Percentiles rank a stretch among this genome's conserved stretches.
phyloP scores from a whole-genome alignment of 345 rosid genomes.

The Bruguiera parviflora region DNA sequence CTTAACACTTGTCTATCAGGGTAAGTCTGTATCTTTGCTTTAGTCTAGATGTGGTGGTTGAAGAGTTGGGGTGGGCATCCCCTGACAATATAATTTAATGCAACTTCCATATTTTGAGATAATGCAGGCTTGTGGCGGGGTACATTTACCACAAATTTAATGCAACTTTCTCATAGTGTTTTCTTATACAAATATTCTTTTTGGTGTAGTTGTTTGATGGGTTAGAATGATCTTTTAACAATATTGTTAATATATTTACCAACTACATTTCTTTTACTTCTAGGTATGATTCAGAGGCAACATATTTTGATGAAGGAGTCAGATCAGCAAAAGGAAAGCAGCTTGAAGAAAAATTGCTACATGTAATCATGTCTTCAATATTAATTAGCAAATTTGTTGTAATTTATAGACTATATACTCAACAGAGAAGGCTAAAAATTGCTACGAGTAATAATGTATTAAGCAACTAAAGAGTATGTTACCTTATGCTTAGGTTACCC shows the following conservation, averaged over 20 bases:
- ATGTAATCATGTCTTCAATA: slow-evolving; percentile 43
- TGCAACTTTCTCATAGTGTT: neutral
- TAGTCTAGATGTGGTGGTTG: too few relatives aligned
- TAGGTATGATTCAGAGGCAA: slow-evolving; percentile 82
- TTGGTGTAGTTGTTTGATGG: slow-evolving; percentile 4
- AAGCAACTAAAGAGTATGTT: too few relatives aligned
- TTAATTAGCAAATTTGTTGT: neutral
- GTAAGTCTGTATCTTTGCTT: slow-evolving; percentile 38
- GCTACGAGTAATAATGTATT: too few relatives aligned
- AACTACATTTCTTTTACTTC: slow-evolving; percentile 5
- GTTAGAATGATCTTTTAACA: neutral
- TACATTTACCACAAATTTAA: neutral
- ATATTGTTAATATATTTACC: neutral
- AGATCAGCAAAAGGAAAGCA: slow-evolving; percentile 76
- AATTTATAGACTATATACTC: too few relatives aligned
- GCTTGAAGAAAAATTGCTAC: slow-evolving; percentile 90
- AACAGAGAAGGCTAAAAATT: too few relatives aligned
- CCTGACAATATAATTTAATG: too few relatives aligned
- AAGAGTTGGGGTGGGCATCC: too few relatives aligned
- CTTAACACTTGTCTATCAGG: slow-evolving; percentile 52
- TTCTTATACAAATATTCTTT: neutral
- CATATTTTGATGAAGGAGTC: slow-evolving; percentile 90
- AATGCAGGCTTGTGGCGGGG: neutral
- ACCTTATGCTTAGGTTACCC: too few relatives aligned
- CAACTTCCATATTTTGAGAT: neutral